phyloP scores from a whole-genome alignment of 164 flowering plant species.

The Taxillus chinensis region DNA sequence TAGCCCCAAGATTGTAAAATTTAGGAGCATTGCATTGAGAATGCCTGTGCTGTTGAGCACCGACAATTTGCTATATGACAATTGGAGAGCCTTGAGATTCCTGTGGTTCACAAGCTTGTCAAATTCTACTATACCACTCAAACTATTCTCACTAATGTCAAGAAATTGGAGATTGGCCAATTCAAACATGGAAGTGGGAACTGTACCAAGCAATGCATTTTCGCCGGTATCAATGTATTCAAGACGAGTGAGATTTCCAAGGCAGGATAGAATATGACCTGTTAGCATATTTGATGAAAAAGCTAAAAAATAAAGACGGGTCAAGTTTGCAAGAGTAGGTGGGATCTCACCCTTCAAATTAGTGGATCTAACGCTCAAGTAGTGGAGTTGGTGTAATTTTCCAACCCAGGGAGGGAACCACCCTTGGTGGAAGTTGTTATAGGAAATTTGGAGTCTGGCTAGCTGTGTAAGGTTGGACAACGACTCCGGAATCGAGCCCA shows the following conservation, averaged over 20 bases:
- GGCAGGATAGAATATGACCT: too few relatives aligned
- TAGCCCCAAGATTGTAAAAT: not conserved
- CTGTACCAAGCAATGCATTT: constrained; percentile 11
- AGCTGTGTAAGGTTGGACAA: constrained; percentile 8
- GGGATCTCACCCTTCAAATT: constrained; percentile 10
- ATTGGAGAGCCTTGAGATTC: not conserved
- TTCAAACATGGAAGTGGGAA: too few relatives aligned
- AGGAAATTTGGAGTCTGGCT: not conserved
- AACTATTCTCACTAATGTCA: too few relatives aligned
- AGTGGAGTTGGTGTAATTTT: not conserved
- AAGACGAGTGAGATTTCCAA: too few relatives aligned
- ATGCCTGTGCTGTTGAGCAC: too few relatives aligned
- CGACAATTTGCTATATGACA: constrained; percentile 6
- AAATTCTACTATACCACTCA: constrained; percentile 16
- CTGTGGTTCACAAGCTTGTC: constrained; percentile 2
- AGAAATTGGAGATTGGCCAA: too few relatives aligned
- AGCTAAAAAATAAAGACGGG: not conserved
- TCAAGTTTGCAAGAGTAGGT: constrained; percentile 7
- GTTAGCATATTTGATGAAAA: too few relatives aligned
- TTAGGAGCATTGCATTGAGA: not conserved
- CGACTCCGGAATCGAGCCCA: constrained; percentile 13
- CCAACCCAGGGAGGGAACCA: not conserved
- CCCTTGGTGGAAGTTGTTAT: not conserved
- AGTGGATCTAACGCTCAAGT: not conserved
- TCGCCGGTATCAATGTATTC: too few relatives aligned